phyloP scores from a whole-genome alignment of 257 asterid genomes.

The Nicotiana noctiflora region DNA sequence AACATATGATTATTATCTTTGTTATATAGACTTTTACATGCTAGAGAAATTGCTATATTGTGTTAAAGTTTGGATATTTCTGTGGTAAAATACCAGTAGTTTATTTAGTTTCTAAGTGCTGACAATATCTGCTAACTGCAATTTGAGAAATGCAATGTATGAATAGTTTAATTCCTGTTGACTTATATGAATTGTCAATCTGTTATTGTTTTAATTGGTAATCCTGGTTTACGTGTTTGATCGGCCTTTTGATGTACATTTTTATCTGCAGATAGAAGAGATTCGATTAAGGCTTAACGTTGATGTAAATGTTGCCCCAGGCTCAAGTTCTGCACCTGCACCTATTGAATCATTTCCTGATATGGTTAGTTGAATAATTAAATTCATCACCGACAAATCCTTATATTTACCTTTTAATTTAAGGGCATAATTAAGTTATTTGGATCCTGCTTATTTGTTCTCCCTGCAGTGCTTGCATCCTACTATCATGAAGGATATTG shows the following conservation, averaged over 20 bases:
- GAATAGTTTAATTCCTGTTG: not conserved
- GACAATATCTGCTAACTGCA: not conserved
- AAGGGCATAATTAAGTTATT: not conserved
- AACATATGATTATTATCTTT: not conserved
- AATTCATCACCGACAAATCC: not conserved
- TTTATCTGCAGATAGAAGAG: conserved; percentile 57
- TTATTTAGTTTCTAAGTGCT: not conserved
- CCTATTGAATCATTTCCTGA: conserved; percentile 77
- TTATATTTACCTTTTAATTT: not conserved
- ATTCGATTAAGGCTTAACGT: conserved; percentile 72
- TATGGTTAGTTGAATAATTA: conserved; percentile 47
- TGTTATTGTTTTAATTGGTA: too few relatives aligned
- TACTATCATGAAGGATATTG: conserved; percentile 71
- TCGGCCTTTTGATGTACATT: conserved; percentile 1
- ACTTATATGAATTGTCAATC: not conserved
- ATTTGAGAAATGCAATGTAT: not conserved
- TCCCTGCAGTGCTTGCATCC: conserved; percentile 57
- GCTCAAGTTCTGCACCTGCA: conserved; percentile 58
- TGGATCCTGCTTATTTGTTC: not conserved
- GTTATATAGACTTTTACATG: not conserved
- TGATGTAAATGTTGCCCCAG: conserved; percentile 63
- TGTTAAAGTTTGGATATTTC: not conserved
- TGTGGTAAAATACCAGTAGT: not conserved
- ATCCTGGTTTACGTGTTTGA: not conserved
- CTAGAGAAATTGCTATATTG: not conserved